Percentiles rank a stretch among this genome's conserved stretches.
These are phyloP conservation scores for Aegilops sharonensis DNA, from an alignment of 176 grass and related monocot genomes.

Conservation along the genomic window DNA sequence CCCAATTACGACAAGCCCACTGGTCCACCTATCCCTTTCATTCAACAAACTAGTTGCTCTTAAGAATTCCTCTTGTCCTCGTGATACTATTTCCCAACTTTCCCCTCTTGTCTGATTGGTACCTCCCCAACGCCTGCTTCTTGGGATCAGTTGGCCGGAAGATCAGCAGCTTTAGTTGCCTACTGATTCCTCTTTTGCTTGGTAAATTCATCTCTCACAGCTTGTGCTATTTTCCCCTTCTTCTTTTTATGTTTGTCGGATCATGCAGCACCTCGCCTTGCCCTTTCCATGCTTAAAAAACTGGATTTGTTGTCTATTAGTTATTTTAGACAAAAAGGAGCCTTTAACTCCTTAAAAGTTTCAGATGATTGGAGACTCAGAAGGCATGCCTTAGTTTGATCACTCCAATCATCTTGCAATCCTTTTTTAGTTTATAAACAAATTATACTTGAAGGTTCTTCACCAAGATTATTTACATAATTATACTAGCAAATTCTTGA, in stretches of 20 bases:
- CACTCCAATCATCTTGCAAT: not conserved
- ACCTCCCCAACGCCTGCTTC: not conserved
- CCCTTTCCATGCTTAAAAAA: not conserved
- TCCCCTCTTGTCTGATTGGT: slow-evolving; percentile 10
- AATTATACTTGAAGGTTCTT: not conserved
- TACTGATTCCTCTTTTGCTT: not conserved
- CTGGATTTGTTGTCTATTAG: not conserved
- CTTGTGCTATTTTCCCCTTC: not conserved
- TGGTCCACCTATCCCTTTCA: not conserved
- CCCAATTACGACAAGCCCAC: not conserved
- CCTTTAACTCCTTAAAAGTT: too few species aligned
- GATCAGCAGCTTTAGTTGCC: not conserved
- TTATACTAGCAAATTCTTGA: not conserved
- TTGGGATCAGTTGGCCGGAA: not conserved
- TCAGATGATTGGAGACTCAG: too few species aligned
- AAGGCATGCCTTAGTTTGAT: too few species aligned
- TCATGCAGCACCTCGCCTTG: not conserved
- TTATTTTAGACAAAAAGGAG: not conserved
- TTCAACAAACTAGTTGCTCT: not conserved
- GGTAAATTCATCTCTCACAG: not conserved
- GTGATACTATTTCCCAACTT: not conserved
- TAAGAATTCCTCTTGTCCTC: not conserved
- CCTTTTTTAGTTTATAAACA: not conserved
- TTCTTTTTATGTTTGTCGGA: not conserved
- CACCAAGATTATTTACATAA: not conserved